These are phyloP conservation scores for Russula griseocarnosa DNA, from an alignment of 768 basidiomycete species.

Conservation along the genomic window DNA sequence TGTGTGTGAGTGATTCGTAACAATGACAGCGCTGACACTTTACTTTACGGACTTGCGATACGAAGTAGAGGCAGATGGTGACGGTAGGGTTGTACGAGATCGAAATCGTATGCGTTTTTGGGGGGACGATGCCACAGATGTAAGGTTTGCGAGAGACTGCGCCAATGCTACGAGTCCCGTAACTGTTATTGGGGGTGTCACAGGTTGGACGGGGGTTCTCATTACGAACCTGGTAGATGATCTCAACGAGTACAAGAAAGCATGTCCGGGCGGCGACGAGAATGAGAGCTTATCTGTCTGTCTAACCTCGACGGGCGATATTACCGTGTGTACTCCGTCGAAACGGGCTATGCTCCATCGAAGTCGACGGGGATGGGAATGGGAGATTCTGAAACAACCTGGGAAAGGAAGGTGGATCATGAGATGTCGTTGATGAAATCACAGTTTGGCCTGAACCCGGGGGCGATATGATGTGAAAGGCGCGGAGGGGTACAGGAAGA, in stretches of 20 bases:
- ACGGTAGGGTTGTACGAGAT: background rate
- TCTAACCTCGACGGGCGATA: slow-evolving; percentile 18
- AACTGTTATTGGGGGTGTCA: background rate
- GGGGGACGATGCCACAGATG: background rate
- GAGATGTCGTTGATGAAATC: slow-evolving; percentile 13
- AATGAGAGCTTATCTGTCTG: slow-evolving; percentile 5
- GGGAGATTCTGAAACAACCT: slow-evolving; percentile 21
- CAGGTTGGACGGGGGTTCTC: background rate
- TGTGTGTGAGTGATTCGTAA: background rate
- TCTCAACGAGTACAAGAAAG: background rate
- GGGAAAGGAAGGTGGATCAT: slow-evolving; percentile 19
- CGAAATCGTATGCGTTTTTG: background rate
- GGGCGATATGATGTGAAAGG: slow-evolving; percentile 10
- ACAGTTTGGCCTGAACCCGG: slow-evolving; percentile 8
- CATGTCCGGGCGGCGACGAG: slow-evolving; percentile 4
- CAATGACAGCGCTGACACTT: slow-evolving; percentile 5
- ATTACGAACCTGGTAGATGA: background rate
- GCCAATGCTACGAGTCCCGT: background rate
- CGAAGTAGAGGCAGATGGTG: background rate
- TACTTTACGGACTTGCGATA: slow-evolving; percentile 3
- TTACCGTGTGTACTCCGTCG: slow-evolving; percentile 22
- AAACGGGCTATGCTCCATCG: background rate
- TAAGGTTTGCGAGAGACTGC: slow-evolving; percentile 11
- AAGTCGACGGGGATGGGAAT: slow-evolving; percentile 5
- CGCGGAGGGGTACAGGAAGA: background rate